Evolutionary conservation across 108 stramenopile species (phyloP).

Genomic region (Pseudonitzschia delicatissima): DNA sequence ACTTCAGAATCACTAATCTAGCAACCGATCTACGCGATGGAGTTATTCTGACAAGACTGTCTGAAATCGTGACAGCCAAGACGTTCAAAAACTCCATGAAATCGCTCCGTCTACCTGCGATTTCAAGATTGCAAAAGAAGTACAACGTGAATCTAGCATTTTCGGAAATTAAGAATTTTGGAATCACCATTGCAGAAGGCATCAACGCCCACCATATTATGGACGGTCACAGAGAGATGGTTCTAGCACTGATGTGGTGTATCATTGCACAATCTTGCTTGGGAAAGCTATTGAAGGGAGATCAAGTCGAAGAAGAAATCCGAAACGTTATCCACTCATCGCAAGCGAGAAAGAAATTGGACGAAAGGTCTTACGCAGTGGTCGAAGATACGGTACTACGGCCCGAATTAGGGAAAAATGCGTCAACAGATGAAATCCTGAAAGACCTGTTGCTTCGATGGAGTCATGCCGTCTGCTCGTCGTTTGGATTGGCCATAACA

Average conservation of each 20-base stretch:
- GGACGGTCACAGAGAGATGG: slow-evolving; percentile 80
- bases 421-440: slow-evolving; percentile 37
- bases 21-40: slow-evolving; percentile 94
- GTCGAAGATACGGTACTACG: background rate
- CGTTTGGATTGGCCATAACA: slow-evolving; percentile 56
- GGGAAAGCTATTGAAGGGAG: slow-evolving; percentile 31
- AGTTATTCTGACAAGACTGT: slow-evolving; percentile 75
- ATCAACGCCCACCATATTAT: slow-evolving; percentile 79
- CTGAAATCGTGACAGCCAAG: slow-evolving; percentile 60
- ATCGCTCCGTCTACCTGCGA: slow-evolving; percentile 81
- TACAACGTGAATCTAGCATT: slow-evolving; percentile 86
- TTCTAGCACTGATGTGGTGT: slow-evolving; percentile 79
- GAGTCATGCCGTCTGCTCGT: slow-evolving; percentile 80
- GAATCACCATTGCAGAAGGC: slow-evolving; percentile 53
- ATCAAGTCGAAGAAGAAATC: slow-evolving; percentile 53
- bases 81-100: slow-evolving; percentile 43
- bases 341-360: slow-evolving; percentile 15
- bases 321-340: slow-evolving; percentile 38
- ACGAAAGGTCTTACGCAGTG: slow-evolving; percentile 2
- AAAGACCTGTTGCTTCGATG: slow-evolving; percentile 68
- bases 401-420: background rate
- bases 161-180: slow-evolving; percentile 30
- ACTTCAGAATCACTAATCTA: slow-evolving; percentile 77
- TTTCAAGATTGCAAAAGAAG: slow-evolving; percentile 88
- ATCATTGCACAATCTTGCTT: slow-evolving; percentile 59